A percentile compares a stretch with the other conserved stretches of the same genome.
Evolutionary conservation across 352 stramenopile genomes (phyloP).

Genomic region (Globisporangium ultimum): DNA sequence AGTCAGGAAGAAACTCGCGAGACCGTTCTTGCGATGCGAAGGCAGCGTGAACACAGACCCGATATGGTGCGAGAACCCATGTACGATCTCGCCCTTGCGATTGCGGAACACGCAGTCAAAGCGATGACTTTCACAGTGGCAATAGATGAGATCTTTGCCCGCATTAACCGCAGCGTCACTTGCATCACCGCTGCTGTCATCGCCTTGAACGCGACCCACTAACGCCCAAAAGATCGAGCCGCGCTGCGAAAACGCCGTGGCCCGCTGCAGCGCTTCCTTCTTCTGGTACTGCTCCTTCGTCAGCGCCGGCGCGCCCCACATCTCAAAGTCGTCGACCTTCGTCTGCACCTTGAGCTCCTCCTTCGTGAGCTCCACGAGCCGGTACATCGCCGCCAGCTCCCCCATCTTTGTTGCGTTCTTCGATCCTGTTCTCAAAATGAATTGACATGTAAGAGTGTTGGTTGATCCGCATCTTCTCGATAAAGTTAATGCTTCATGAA

Average conservation of each 20-base stretch:
- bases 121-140: constrained; percentile 57
- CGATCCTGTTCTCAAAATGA: too few relatives aligned
- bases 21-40: constrained; percentile 36
- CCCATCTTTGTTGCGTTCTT: constrained; percentile 1
- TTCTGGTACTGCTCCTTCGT: constrained; percentile 38
- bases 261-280: constrained; percentile 40
- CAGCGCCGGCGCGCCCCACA: constrained; percentile 37
- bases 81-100: constrained; percentile 29
- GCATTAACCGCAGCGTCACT: constrained; percentile 19
- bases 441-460: too few relatives aligned
- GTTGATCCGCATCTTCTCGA: too few relatives aligned
- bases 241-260: constrained; percentile 38
- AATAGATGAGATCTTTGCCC: constrained; percentile 26
- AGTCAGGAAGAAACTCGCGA: constrained; percentile 45
- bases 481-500: too few relatives aligned
- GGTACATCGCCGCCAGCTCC: constrained; percentile 22
- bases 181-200: constrained; percentile 16
- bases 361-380: constrained; percentile 42
- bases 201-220: constrained; percentile 26
- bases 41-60: constrained; percentile 71
- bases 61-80: constrained; percentile 55
- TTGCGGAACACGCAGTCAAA: constrained; percentile 45
- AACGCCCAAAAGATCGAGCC: constrained; percentile 70
- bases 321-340: constrained; percentile 49
- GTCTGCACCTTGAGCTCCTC: constrained; percentile 57